These are phyloP conservation scores for Colletotrichum sidae DNA, from an alignment of 2,329 filamentous ascomycete species.

Conservation along the genomic window DNA sequence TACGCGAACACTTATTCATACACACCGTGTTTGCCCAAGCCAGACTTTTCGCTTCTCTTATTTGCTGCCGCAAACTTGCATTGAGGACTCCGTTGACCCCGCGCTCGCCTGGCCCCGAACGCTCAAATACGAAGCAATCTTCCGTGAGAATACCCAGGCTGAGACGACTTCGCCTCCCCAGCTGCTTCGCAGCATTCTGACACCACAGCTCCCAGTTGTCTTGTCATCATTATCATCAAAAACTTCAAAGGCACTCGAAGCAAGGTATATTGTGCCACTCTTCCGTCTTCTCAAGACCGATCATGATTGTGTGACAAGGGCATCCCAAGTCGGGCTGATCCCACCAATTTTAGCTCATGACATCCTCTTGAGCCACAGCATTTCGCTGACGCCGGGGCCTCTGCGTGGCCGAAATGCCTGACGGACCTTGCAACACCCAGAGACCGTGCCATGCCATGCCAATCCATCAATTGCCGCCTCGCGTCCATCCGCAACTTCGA, in stretches of 20 bases:
- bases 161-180: not conserved
- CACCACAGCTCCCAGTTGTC: slow-evolving; percentile 10
- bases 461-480: not conserved
- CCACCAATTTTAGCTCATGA: slow-evolving; percentile 22
- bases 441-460: slow-evolving; percentile 1
- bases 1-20: too few species aligned
- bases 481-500: not conserved
- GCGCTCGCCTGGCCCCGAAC: slow-evolving; percentile 20
- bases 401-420: slow-evolving; percentile 10
- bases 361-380: slow-evolving; percentile 10
- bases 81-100: not conserved
- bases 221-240: slow-evolving; percentile 1
- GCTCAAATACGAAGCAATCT: slow-evolving; percentile 3
- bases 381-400: slow-evolving; percentile 21
- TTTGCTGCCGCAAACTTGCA: slow-evolving; percentile 10
- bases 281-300: slow-evolving; percentile 14
- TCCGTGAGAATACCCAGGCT: too few species aligned
- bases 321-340: slow-evolving; percentile 29
- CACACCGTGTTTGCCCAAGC: too few species aligned
- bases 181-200: not conserved
- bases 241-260: slow-evolving; percentile 12
- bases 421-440: slow-evolving; percentile 3
- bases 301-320: slow-evolving; percentile 11
- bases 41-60: not conserved
- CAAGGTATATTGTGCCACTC: slow-evolving; percentile 13